Evolutionary conservation across 2,329 filamentous ascomycete genomes (phyloP).

Genomic region (Penicillium sp.): DNA sequence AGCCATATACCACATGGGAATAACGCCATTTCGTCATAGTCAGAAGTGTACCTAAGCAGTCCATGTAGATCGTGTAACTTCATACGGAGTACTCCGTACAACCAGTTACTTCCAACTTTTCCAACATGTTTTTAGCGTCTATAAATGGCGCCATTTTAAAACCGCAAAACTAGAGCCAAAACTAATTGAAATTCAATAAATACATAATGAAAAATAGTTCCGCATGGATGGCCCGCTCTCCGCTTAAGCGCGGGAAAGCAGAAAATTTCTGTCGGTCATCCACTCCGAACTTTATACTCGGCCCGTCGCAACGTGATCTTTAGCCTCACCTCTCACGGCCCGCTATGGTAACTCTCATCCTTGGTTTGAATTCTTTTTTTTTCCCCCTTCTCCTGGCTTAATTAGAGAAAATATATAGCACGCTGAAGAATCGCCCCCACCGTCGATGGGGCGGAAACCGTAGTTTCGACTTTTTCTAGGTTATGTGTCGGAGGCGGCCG

Average conservation of each 20-base stretch:
- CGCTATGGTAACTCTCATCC: not conserved
- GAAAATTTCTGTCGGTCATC: slow-evolving; percentile 22
- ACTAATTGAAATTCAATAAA: not conserved
- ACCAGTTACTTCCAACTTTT: not conserved
- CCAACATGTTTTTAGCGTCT: not conserved
- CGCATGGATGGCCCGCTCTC: slow-evolving; percentile 4
- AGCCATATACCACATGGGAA: not conserved
- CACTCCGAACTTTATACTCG: slow-evolving; percentile 17
- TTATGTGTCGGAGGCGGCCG: not conserved
- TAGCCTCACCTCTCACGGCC: slow-evolving; percentile 3
- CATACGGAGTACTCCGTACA: too few species aligned
- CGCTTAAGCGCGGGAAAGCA: slow-evolving; percentile 15
- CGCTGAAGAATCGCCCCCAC: not conserved
- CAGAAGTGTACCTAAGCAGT: not conserved
- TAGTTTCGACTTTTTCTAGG: not conserved
- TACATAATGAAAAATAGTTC: not conserved
- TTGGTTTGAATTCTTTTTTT: not conserved
- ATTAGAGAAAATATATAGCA: not conserved
- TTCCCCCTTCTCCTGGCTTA: not conserved
- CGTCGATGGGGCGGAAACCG: not conserved
- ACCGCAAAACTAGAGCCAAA: not conserved
- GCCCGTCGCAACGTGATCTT: slow-evolving; percentile 19
- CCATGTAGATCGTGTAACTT: not conserved
- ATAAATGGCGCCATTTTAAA: slow-evolving; percentile 8
- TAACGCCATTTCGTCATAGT: slow-evolving; percentile 8